Base-by-base conservation (phyloP, 345 rosid genomes). In the Arabis hirsuta region DNA sequence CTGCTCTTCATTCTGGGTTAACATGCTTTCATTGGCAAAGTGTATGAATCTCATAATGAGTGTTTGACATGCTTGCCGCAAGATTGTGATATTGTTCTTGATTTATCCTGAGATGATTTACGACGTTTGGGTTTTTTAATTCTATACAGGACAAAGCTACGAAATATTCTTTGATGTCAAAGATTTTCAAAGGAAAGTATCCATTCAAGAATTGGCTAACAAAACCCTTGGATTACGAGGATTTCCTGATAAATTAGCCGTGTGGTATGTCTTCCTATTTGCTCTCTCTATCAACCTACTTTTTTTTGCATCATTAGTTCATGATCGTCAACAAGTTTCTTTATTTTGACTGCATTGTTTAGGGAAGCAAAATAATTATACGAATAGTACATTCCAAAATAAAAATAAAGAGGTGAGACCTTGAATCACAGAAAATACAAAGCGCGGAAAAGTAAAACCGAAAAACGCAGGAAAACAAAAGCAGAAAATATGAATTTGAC, bases 91-190 rank as follows among this genome's bases (percentile, higher is more conserved):
- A 48, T 42, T 20, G 43, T 58, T 77, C 62, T 44, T 34, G 50
- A 29, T 50, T 53, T 38, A 4, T 46, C 67, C 14, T 67, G 65
- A 61, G 50, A 29, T 78, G 39, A 14, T 24, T 44, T 53, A 12
- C 34, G 12, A n/a, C n/a, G n/a, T 38, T 20, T 6, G 3, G 29
- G 38, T 6, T 34, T 54, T 68, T 16, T 12, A n/a, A 52, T 63
- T 67, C 0, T 68, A 48, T 83, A 81, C 85, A 88, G 99, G 84
- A 88, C 12, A 76, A 79, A 65, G 92, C 90, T 31, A 73, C 66
- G 14, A 82, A 73, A 55, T 91, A 88, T 77, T 75, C 52, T 55
- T 55, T 60, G 72, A 72, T 67, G 78, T 73, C 81, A 32, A 73
- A 62, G 69, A 62, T 47, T 29, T 73, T 78, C 12, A 72, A 73